phyloP scores from a whole-genome alignment of 768 basidiomycete genomes.

The Nidularia pulvinata region DNA sequence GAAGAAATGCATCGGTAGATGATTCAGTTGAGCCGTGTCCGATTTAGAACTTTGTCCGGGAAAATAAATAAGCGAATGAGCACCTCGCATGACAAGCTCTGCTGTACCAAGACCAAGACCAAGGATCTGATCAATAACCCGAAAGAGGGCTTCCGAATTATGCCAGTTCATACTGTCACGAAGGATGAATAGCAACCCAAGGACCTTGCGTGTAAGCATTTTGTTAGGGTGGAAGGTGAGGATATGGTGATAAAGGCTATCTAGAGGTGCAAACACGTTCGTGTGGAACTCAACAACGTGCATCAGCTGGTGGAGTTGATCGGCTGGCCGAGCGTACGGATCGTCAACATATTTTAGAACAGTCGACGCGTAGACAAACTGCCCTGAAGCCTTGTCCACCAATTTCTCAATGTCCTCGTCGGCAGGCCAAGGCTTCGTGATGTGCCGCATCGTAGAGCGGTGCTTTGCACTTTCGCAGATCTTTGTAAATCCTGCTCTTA shows the following conservation, averaged over 20 bases:
- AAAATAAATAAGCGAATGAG: neutral
- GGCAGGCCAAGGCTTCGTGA: slow-evolving; percentile 2
- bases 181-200: neutral
- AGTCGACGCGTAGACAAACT: slow-evolving; percentile 11
- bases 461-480: neutral
- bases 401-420: neutral
- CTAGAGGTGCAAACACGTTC: neutral
- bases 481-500: neutral
- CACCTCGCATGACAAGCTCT: too few species aligned
- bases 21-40: neutral
- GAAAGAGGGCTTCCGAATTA: too few species aligned
- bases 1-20: neutral
- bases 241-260: neutral
- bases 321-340: slow-evolving; percentile 3
- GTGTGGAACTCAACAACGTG: neutral
- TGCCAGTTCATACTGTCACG: neutral
- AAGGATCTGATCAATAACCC: neutral
- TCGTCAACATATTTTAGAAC: slow-evolving; percentile 6
- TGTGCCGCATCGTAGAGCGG: neutral
- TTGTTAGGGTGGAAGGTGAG: neutral
- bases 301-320: slow-evolving; percentile 1
- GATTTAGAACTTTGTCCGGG: neutral
- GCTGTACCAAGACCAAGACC: neutral
- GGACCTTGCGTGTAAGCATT: neutral
- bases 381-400: slow-evolving; percentile 4